These are phyloP conservation scores for Zostera marina DNA, from an alignment of 116 monocot genomes.

Conservation along the genomic window DNA sequence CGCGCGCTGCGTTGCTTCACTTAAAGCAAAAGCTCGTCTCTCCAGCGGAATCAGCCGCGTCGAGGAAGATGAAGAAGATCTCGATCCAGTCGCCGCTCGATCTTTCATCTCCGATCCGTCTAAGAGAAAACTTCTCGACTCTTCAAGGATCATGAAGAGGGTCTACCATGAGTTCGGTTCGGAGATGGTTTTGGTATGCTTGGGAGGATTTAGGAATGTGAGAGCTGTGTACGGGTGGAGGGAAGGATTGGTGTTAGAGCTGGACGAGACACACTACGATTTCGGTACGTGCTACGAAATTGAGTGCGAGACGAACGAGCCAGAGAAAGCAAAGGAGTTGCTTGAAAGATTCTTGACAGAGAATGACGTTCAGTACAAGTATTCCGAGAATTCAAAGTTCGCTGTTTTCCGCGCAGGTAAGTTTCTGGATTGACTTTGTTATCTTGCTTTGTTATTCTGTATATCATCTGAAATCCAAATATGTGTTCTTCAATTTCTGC, in stretches of 20 bases:
- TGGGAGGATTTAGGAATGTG: slow-evolving; percentile 88
- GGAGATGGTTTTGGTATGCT: slow-evolving; percentile 25
- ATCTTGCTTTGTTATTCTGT: no score
- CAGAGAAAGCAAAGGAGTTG: slow-evolving; percentile 56
- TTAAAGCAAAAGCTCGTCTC: slow-evolving; percentile 55
- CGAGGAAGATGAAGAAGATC: slow-evolving; percentile 87
- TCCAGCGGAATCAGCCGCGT: slow-evolving; percentile 72
- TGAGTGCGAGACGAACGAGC: slow-evolving; percentile 78
- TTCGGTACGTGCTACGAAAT: slow-evolving; percentile 82
- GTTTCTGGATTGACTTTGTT: slow-evolving; percentile 16
- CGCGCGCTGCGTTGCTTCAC: slow-evolving; percentile 70
- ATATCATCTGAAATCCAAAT: no score
- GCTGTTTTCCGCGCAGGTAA: slow-evolving; percentile 67
- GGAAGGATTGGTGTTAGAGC: slow-evolving; percentile 62
- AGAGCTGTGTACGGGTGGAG: slow-evolving; percentile 70
- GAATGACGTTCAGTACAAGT: slow-evolving; percentile 41
- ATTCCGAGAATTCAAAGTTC: slow-evolving; percentile 63
- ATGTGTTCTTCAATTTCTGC: no score
- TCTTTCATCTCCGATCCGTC: not conserved
- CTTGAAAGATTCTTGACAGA: slow-evolving; percentile 62
- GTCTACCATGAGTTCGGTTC: slow-evolving; percentile 31
- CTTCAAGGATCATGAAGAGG: slow-evolving; percentile 33
- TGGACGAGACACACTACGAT: slow-evolving; percentile 74
- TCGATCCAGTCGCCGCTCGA: slow-evolving; percentile 45
- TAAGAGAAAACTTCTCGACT: not conserved